Conservation (phyloP, 768 basidiomycete genomes). For the Clathrus columnatus region DNA sequence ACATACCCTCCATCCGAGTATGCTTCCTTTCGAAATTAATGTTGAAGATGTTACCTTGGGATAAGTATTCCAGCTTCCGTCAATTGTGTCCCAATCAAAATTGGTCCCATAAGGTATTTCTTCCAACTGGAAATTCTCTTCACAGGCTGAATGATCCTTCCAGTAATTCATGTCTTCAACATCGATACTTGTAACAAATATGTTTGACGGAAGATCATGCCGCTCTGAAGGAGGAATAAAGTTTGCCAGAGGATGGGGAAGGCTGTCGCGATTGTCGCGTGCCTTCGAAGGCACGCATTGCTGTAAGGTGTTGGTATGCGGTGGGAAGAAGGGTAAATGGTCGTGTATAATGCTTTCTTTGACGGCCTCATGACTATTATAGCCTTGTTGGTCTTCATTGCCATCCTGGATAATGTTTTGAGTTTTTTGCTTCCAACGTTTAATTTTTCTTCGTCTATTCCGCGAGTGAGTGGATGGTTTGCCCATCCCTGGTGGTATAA, state of each 20-base stretch:
- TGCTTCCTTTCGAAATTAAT: conserved; percentile 15
- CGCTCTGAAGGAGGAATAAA: conserved; percentile 61
- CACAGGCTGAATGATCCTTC: conserved; percentile 12
- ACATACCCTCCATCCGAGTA: conserved; percentile 29
- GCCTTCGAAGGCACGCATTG: not conserved
- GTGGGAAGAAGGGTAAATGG: conserved; percentile 46
- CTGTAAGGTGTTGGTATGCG: conserved; percentile 6
- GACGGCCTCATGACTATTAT: conserved; percentile 31
- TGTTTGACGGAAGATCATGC: conserved; percentile 45
- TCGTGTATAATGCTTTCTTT: conserved; percentile 31
- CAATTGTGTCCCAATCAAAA: conserved; percentile 15
- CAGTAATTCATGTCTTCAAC: conserved; percentile 47
- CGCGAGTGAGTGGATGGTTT: conserved; percentile 48
- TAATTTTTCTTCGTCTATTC: conserved; percentile 48
- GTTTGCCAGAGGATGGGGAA: too few species aligned
- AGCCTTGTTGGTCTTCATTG: conserved; percentile 23
- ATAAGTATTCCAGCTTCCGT: conserved; percentile 20
- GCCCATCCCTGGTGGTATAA: conserved; percentile 51
- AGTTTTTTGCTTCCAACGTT: conserved; percentile 28
- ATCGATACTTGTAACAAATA: conserved; percentile 67
- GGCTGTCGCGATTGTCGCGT: conserved; percentile 1
- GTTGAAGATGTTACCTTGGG: conserved; percentile 13
- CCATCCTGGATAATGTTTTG: conserved; percentile 10
- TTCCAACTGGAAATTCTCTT: conserved; percentile 23
- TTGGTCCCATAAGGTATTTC: conserved; percentile 19